Percentiles rank a stretch among this genome's conserved stretches.
These are phyloP conservation scores for Heimioporus sp. DNA, from an alignment of 768 basidiomycete species.

Conservation along the genomic window DNA sequence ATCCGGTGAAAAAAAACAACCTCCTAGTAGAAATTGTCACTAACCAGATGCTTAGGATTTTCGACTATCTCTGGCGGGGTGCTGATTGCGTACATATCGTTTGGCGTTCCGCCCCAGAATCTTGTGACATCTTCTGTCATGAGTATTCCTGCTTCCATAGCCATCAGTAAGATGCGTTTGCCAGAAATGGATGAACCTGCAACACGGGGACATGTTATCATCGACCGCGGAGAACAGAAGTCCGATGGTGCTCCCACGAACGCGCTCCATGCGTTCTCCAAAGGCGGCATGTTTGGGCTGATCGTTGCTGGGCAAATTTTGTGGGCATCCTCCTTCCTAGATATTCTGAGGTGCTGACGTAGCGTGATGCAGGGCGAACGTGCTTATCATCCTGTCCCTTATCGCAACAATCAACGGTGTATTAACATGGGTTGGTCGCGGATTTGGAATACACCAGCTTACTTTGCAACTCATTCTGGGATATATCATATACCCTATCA, in stretches of 20 bases:
- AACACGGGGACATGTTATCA: constrained; percentile 75
- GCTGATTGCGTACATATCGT: constrained; percentile 74
- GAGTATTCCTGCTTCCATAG: constrained; percentile 93
- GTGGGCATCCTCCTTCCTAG: constrained; percentile 37
- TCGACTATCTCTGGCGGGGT: constrained; percentile 93
- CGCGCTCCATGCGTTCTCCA: constrained; percentile 84
- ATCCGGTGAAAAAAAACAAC: constrained; percentile 48
- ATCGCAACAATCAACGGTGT: constrained; percentile 81
- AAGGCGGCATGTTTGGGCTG: constrained; percentile 82
- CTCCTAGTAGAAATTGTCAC: not conserved
- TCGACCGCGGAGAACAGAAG: constrained; percentile 71
- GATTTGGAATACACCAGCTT: constrained; percentile 78
- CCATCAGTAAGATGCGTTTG: constrained; percentile 84
- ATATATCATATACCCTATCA: constrained; percentile 86
- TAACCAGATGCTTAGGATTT: constrained; percentile 47
- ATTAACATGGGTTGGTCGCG: constrained; percentile 85
- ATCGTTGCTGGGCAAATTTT: constrained; percentile 86
- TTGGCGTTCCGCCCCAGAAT: constrained; percentile 78
- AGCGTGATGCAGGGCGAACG: constrained; percentile 56
- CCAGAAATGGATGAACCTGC: constrained; percentile 86
- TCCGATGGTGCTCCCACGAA: constrained; percentile 62
- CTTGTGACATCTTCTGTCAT: constrained; percentile 88
- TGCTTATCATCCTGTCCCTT: constrained; percentile 81
- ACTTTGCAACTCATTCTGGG: constrained; percentile 84
- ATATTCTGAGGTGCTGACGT: constrained; percentile 6